These are phyloP conservation scores for Monosiga brevicollis DNA, from an alignment of 78 protist species.

Conservation along the genomic window DNA sequence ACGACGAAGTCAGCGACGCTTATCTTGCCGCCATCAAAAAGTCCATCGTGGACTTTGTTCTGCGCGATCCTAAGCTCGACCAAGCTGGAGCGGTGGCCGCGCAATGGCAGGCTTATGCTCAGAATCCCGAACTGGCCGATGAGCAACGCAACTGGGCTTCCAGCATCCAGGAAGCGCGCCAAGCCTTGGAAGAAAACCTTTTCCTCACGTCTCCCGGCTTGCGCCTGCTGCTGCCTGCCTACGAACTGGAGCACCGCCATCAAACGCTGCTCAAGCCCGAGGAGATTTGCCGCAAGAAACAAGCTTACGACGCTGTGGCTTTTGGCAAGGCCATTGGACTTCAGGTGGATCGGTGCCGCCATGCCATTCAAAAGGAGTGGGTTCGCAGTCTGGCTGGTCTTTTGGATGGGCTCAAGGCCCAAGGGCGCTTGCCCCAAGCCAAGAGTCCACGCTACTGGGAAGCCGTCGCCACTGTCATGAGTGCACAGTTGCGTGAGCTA, in stretches of 20 bases:
- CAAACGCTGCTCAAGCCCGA: background rate
- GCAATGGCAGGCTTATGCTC: background rate
- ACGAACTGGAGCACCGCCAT: background rate
- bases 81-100: background rate
- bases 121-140: background rate
- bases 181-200: background rate
- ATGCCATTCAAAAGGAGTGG: background rate
- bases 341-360: background rate
- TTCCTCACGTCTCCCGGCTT: background rate
- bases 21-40: background rate
- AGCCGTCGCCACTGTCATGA: background rate
- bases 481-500: background rate
- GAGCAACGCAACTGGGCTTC: background rate
- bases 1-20: constrained; percentile 1
- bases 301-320: background rate
- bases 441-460: background rate
- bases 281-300: background rate
- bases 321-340: background rate
- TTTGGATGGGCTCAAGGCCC: background rate
- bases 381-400: background rate
- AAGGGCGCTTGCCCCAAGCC: background rate
- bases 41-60: constrained; percentile 12
- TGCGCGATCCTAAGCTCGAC: background rate
- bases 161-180: background rate
- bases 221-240: background rate